phyloP scores from a whole-genome alignment of 805 yeast species.

The Suhomyces prunicola region DNA sequence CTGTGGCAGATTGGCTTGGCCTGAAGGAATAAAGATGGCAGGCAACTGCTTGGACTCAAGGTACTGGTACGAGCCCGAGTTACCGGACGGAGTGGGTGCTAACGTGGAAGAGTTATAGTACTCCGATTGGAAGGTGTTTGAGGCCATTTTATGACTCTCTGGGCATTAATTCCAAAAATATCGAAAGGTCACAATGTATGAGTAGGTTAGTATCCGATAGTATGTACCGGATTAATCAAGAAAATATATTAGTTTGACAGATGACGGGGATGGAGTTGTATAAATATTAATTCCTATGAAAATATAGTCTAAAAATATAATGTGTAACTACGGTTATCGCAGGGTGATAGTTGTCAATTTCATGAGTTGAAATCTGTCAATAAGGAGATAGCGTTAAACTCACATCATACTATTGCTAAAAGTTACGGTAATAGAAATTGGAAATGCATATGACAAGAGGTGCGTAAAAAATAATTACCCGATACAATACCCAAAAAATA shows the following conservation, averaged over 20 bases:
- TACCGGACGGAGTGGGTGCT: not conserved
- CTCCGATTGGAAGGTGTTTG: conserved; percentile 3
- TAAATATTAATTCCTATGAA: not conserved
- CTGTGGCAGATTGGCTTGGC: not conserved
- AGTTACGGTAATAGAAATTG: not conserved
- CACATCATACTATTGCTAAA: not conserved
- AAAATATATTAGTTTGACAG: not conserved
- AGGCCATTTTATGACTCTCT: not conserved
- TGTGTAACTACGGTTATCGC: conserved; percentile 2
- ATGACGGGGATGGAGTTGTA: not conserved
- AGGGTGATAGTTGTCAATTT: not conserved
- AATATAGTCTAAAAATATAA: not conserved
- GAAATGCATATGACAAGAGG: not conserved
- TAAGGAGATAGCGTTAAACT: not conserved
- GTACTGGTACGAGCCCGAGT: conserved; percentile 3
- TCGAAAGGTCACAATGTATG: not conserved
- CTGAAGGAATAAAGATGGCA: conserved; percentile 5
- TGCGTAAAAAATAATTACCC: conserved; percentile 1
- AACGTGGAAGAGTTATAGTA: not conserved
- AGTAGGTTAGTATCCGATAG: too few species aligned
- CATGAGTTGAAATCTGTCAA: conserved; percentile 4
- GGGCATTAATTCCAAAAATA: not conserved
- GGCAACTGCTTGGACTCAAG: conserved; percentile 9
- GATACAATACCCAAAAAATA: not conserved
- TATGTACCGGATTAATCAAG: not conserved